Conservation (phyloP, 148 eudicot genomes). For the Camellia granthamiana region DNA sequence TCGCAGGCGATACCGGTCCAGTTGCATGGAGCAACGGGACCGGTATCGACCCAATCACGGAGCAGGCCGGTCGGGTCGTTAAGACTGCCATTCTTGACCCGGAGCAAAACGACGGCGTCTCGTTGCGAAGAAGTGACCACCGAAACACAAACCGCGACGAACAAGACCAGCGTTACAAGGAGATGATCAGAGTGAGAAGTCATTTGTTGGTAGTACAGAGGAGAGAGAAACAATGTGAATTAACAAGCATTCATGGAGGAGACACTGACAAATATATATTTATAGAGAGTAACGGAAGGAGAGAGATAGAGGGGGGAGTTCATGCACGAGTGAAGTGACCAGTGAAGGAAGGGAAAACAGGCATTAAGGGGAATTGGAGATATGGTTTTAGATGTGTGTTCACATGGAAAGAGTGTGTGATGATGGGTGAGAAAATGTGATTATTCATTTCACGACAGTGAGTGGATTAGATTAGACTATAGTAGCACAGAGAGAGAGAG, state of each 20-base stretch:
- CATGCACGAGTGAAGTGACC: too few relatives aligned
- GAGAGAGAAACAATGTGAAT: background rate
- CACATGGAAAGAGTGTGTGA: too few relatives aligned
- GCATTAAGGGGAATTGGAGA: too few relatives aligned
- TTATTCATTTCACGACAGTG: too few relatives aligned
- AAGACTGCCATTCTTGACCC: slow-evolving; percentile 33
- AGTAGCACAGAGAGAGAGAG: too few relatives aligned
- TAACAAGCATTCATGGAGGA: background rate
- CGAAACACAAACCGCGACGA: background rate
- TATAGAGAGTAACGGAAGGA: too few relatives aligned
- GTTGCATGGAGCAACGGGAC: slow-evolving; percentile 31
- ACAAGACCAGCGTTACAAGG: slow-evolving; percentile 6
- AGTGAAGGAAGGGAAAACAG: too few relatives aligned
- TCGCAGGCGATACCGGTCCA: slow-evolving; percentile 64
- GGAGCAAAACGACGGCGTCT: slow-evolving; percentile 45
- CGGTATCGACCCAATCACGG: slow-evolving; percentile 21
- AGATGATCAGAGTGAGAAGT: background rate
- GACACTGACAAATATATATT: background rate
- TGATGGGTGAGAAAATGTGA: too few relatives aligned
- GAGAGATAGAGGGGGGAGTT: too few relatives aligned
- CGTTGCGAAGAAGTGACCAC: slow-evolving; percentile 7
- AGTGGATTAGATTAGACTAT: too few relatives aligned
- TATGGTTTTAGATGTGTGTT: too few relatives aligned
- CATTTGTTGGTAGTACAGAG: background rate
- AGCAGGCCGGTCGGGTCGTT: slow-evolving; percentile 34